Percentiles rank a stretch among this genome's conserved stretches.
Evolutionary conservation across 2,329 filamentous ascomycete genomes (phyloP).

Genomic region (Fonsecaea monophora): DNA sequence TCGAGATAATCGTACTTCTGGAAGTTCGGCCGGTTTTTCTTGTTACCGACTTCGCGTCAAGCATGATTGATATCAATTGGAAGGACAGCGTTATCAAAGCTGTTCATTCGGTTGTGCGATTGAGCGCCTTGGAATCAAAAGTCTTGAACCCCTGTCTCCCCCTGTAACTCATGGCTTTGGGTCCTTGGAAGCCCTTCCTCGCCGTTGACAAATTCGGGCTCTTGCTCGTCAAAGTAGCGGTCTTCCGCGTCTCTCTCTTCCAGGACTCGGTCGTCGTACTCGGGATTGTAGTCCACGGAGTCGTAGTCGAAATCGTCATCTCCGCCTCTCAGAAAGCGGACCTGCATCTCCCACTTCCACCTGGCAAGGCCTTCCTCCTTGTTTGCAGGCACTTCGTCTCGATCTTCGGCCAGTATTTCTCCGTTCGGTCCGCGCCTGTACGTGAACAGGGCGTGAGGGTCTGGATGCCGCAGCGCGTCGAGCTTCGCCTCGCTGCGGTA

Average conservation of each 20-base stretch:
- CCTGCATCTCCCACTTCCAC: conserved; percentile 75
- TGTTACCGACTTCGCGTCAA: background rate
- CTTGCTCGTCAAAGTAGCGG: conserved; percentile 79
- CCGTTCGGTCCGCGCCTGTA: conserved; percentile 61
- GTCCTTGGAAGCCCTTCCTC: conserved; percentile 39
- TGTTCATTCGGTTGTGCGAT: background rate
- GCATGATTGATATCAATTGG: background rate
- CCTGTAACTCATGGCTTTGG: conserved; percentile 45
- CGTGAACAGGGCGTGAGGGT: conserved; percentile 58
- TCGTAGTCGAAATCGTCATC: conserved; percentile 82
- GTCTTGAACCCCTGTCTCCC: conserved; percentile 76
- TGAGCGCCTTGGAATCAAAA: conserved; percentile 56
- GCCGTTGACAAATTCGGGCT: conserved; percentile 66
- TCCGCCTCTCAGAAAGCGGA: conserved; percentile 75
- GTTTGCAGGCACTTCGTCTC: conserved; percentile 62
- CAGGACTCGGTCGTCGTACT: conserved; percentile 70
- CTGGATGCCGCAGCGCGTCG: conserved; percentile 63
- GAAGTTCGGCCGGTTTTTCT: background rate
- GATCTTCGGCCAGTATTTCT: conserved; percentile 64
- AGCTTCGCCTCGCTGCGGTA: conserved; percentile 78
- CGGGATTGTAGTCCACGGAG: conserved; percentile 72
- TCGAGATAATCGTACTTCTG: background rate
- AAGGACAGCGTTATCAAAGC: background rate
- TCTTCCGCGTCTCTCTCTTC: conserved; percentile 71
- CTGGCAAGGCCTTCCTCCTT: conserved; percentile 71